These are phyloP conservation scores for Fraxinus velutina DNA, from an alignment of 305 asterid genomes.

Conservation along the genomic window DNA sequence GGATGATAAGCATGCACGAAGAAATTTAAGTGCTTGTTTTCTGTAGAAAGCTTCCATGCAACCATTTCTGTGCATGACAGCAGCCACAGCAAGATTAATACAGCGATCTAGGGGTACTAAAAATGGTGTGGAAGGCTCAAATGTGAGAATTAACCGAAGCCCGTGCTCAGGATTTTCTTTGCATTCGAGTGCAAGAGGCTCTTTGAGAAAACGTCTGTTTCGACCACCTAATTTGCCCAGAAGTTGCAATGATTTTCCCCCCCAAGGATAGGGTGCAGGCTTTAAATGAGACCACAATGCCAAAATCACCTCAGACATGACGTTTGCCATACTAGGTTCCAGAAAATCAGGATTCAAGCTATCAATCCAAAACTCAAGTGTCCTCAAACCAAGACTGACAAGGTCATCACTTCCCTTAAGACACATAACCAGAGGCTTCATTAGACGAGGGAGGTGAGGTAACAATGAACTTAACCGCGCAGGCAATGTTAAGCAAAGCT, in stretches of 20 bases:
- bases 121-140: conserved; percentile 96
- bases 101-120: conserved; percentile 97
- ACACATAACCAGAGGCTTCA: conserved; percentile 98
- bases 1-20: conserved; percentile 89
- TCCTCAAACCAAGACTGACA: conserved; percentile 87
- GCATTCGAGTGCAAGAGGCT: conserved; percentile 96
- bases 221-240: conserved; percentile 99
- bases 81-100: conserved; percentile 91
- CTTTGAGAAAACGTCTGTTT: conserved; percentile 94
- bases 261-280: conserved; percentile 98
- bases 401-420: conserved; percentile 93
- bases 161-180: conserved; percentile 99
- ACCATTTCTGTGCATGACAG: conserved; percentile 78
- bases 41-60: conserved; percentile 72
- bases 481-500: conserved; percentile 88
- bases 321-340: conserved; percentile 99
- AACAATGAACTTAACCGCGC: conserved; percentile 89
- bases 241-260: conserved; percentile 88
- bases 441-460: conserved; percentile 93
- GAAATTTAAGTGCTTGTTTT: conserved; percentile 86
- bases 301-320: conserved; percentile 96
- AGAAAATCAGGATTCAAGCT: conserved; percentile 98
- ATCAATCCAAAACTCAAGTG: conserved; percentile 99
- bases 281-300: conserved; percentile 96
- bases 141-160: conserved; percentile 88